Evolutionary conservation across 140 eudicot species (phyloP), one percentile per base, ranked within the genome.

Genomic region (Ambrosia hybrid): DNA sequence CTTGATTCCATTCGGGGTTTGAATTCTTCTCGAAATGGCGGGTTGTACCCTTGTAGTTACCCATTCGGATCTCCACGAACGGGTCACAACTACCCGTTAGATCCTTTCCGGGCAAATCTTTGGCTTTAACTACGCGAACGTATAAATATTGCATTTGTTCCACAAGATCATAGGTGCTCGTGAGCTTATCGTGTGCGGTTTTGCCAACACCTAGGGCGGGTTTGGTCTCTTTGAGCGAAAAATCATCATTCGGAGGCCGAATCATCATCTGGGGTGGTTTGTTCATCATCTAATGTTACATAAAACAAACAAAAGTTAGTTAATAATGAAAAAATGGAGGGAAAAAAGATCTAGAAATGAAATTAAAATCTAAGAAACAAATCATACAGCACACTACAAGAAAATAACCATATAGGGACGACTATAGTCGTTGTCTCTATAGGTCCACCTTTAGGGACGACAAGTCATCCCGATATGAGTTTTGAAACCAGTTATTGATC

Each of bases 131-230:
- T 5, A 84, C 85, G 41, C 88, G 82, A 53, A 84, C 88, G 41
- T 84, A 84, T 14, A 84, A 71, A 65, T 83, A 84, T 10, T 77
- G 85, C 85, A 80, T 84, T 77, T 81, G 89, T 81, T 84, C 85
- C 16, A 84, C 86, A 43, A 81, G 89, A 36, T 84, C 89, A 62
- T 81, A 81, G 71, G 89, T 84, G 86, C 83, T 74, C 2, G 83
- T 78, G 58, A 77, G 83, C 77, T 84, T 84, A 70, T 84, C 83
- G 0, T 81, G 85, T 1, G 83, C 71, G 65, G 78, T 72, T 57
- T 84, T 84, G 1, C 79, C 72, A 1, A 76, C 83, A 38, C 89
- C 89, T 37, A 84, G 83, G 61, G 76, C 83, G 51, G 89, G 89
- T 57, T 84, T 84, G 49, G 85, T 84, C 58, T 84, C 89, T 73